Evolutionary conservation across 176 grass and related monocot genomes (phyloP), one percentile per base, ranked within the genome.

Genomic region (Luzula sylvatica): DNA sequence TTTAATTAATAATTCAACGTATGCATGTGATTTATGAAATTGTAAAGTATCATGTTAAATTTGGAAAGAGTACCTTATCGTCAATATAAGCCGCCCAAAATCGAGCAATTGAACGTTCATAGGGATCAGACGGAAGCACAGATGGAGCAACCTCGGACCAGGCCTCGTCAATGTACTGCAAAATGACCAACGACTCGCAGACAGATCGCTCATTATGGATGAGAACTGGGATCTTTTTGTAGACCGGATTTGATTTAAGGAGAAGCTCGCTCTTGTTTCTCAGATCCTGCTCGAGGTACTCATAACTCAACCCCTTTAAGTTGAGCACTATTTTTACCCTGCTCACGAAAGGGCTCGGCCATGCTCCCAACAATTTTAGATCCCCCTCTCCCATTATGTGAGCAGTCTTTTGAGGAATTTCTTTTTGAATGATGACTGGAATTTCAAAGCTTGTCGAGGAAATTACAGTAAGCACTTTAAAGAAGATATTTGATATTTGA

Each of bases 1-100:
- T n/a, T n/a, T n/a, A n/a, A n/a, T n/a, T n/a, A n/a, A n/a, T n/a
- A n/a, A n/a, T n/a, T n/a, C n/a, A n/a, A n/a, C n/a, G n/a, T n/a
- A n/a, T 40, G 25, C 18, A 25, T 19, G 7, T 57, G 11, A 4
- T 57, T 13, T 14, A 29, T 38, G 3, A 5, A 39, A 20, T 7
- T 13, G 13, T 2, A 21, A 39, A 43, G 3, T n/a, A 12, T 43
- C 11, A 15, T 11, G 3, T 48, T 3, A 4, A 13, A 2, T 12
- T 12, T 13, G 12, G 32, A n/a, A n/a, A 15, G 25, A 61, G 4
- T 41, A 80, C 82, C 77, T 66, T 77, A 14, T 81, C 82, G 1
- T 87, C 82, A 45, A 81, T 25, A 50, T 56, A 68, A 2, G 13
- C 8, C 15, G 65, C 65, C 65, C 65, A 68, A 24, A 68, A 56